Conservation (phyloP, 1,139 yeast species). For the Spathaspora sp. region DNA sequence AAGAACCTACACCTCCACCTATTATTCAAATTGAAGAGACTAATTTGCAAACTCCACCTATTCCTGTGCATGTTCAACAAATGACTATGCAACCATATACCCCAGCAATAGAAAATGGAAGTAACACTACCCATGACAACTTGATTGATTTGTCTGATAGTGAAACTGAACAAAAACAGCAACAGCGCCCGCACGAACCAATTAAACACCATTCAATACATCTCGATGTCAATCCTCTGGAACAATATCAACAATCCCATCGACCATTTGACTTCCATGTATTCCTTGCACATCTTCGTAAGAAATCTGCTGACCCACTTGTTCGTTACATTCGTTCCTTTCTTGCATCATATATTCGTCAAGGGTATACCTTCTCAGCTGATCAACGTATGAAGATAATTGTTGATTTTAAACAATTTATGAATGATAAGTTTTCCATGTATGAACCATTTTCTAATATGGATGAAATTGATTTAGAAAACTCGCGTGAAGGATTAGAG, state of each 20-base stretch:
- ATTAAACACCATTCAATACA: background rate
- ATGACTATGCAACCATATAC: slow-evolving; percentile 16
- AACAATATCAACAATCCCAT: slow-evolving; percentile 42
- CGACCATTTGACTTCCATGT: slow-evolving; percentile 78
- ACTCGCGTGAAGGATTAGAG: slow-evolving; percentile 89
- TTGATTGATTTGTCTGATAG: slow-evolving; percentile 8
- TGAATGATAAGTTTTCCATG: slow-evolving; percentile 60
- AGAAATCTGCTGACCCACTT: slow-evolving; percentile 82
- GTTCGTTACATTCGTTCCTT: slow-evolving; percentile 84
- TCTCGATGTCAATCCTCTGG: slow-evolving; percentile 22
- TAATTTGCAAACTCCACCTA: background rate
- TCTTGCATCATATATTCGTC: slow-evolving; percentile 68
- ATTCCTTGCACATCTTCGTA: slow-evolving; percentile 70
- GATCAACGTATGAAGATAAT: slow-evolving; percentile 78
- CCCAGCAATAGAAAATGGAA: slow-evolving; percentile 6
- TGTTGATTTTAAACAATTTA: slow-evolving; percentile 69
- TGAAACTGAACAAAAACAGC: background rate
- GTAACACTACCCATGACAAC: slow-evolving; percentile 3
- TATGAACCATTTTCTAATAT: slow-evolving; percentile 77
- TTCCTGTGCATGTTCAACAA: slow-evolving; percentile 8
- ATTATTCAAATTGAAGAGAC: background rate
- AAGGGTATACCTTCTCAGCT: slow-evolving; percentile 61
- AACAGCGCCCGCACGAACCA: background rate
- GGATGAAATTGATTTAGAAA: slow-evolving; percentile 57
- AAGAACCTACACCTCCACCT: background rate